A percentile compares a stretch with the other conserved stretches of the same genome.
phyloP scores from a whole-genome alignment of 306 rosid species.

The Albizia julibrissin region DNA sequence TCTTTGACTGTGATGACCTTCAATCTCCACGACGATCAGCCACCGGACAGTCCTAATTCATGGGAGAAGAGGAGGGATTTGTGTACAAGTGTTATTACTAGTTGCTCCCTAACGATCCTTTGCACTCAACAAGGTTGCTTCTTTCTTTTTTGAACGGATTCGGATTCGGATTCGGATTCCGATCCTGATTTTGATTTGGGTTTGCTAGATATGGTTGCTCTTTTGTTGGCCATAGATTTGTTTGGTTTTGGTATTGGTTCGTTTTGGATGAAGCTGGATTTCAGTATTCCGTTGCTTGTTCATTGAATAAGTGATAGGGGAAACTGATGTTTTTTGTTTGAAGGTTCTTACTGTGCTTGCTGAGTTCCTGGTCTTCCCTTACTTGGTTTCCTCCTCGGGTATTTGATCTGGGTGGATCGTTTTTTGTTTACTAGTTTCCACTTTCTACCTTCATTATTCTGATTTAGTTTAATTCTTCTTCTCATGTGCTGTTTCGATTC shows the following conservation, averaged over 20 bases:
- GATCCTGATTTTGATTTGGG: too few relatives aligned
- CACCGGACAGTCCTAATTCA: slow-evolving; percentile 80
- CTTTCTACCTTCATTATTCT: slow-evolving; percentile 22
- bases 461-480: slow-evolving; percentile 17
- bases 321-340: slow-evolving; percentile 28
- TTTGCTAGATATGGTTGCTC: too few relatives aligned
- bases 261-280: slow-evolving; percentile 32
- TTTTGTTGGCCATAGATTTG: slow-evolving; percentile 9
- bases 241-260: slow-evolving; percentile 34
- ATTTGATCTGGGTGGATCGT: slow-evolving; percentile 31
- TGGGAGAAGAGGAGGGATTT: slow-evolving; percentile 96
- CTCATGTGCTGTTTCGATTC: slow-evolving; percentile 18
- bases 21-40: slow-evolving; percentile 88
- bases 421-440: neutral
- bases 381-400: neutral
- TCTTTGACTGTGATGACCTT: slow-evolving; percentile 92
- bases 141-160: neutral
- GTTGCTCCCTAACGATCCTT: slow-evolving; percentile 81
- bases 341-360: slow-evolving; percentile 30
- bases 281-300: slow-evolving; percentile 22
- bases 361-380: slow-evolving; percentile 8
- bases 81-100: slow-evolving; percentile 79
- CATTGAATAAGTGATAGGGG: slow-evolving; percentile 3
- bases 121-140: slow-evolving; percentile 88
- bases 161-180: slow-evolving; percentile 34